These are phyloP conservation scores for Taiozyma sp. DNA, from an alignment of 1,139 yeast genomes.

Conservation along the genomic window DNA sequence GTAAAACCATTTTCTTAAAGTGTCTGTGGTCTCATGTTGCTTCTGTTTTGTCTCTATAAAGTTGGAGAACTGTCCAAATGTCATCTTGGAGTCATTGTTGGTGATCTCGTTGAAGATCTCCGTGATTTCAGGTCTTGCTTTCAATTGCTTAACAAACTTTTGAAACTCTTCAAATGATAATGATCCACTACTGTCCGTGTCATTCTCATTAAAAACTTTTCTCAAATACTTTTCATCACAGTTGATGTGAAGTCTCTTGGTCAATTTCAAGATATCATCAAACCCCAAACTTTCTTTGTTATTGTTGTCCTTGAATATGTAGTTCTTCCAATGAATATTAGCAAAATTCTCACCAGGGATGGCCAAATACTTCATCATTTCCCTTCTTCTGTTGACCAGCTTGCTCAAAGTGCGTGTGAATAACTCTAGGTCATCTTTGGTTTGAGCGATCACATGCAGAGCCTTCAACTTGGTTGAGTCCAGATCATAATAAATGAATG, in stretches of 20 bases:
- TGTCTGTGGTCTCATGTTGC: slow-evolving; percentile 34
- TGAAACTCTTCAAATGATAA: slow-evolving; percentile 72
- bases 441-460: slow-evolving; percentile 72
- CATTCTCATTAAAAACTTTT: slow-evolving; percentile 46
- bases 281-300: slow-evolving; percentile 47
- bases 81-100: slow-evolving; percentile 21
- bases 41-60: slow-evolving; percentile 51
- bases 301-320: slow-evolving; percentile 36
- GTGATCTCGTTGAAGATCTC: slow-evolving; percentile 33
- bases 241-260: slow-evolving; percentile 66
- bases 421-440: slow-evolving; percentile 53
- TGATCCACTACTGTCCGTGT: slow-evolving; percentile 36
- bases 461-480: slow-evolving; percentile 51
- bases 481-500: slow-evolving; percentile 56
- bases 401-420: slow-evolving; percentile 44
- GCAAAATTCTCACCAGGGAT: slow-evolving; percentile 53
- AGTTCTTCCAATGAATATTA: slow-evolving; percentile 50
- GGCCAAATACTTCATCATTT: slow-evolving; percentile 48
- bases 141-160: slow-evolving; percentile 53
- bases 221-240: slow-evolving; percentile 39
- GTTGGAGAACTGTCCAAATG: slow-evolving; percentile 33
- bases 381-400: slow-evolving; percentile 44
- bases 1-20: slow-evolving; percentile 36
- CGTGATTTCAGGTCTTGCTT: slow-evolving; percentile 46
- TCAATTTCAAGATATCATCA: slow-evolving; percentile 61